phyloP scores from a whole-genome alignment of 306 rosid species.

The Citrullus colocynthis region DNA sequence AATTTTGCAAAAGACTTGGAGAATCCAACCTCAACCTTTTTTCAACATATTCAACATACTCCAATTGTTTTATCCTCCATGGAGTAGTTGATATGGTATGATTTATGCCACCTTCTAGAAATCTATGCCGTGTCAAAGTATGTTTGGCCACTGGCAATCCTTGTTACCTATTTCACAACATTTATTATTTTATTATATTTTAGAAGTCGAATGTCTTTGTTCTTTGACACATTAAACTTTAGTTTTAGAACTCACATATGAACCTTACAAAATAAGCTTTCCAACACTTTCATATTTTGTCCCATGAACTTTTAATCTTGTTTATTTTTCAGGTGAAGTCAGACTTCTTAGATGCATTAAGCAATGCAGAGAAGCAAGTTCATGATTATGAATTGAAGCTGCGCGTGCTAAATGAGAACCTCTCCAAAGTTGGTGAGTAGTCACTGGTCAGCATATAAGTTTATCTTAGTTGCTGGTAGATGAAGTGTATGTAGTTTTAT shows the following conservation, averaged over 20 bases:
- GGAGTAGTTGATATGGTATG: neutral
- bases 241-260: neutral
- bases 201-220: neutral
- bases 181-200: neutral
- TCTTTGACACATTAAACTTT: neutral
- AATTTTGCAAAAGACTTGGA: no score
- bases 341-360: conserved; percentile 73
- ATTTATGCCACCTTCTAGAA: neutral
- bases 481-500: neutral
- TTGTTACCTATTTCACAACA: neutral
- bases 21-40: no score
- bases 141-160: neutral
- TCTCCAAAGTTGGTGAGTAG: conserved; percentile 53
- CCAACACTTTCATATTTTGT: neutral
- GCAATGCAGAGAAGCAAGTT: conserved; percentile 64
- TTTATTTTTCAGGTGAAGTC: conserved; percentile 46
- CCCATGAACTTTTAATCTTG: neutral
- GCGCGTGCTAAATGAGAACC: conserved; percentile 33
- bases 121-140: neutral
- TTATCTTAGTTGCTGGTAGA: neutral
- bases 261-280: neutral
- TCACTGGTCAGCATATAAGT: neutral
- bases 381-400: conserved; percentile 46
- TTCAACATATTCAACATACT: neutral
- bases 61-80: neutral